Evolutionary conservation across 441 rosid species (phyloP).

Genomic region (Erodium texanum): DNA sequence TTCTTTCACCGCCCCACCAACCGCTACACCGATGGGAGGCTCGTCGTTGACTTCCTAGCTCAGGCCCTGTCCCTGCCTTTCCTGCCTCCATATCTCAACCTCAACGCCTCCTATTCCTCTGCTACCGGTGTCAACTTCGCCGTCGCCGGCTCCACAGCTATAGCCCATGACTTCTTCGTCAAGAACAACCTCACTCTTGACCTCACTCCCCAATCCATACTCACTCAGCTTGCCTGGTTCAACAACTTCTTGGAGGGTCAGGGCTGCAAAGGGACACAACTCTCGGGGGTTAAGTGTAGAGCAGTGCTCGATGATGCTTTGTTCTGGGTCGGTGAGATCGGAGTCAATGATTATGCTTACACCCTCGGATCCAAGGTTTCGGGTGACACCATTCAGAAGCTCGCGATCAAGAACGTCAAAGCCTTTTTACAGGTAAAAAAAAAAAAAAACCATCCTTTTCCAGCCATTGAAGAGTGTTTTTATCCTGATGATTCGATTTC

Average conservation of each 20-base stretch:
- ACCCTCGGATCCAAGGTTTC: slow-evolving; percentile 47
- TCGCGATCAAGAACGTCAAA: slow-evolving; percentile 35
- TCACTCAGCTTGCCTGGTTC: slow-evolving; percentile 70
- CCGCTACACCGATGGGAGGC: slow-evolving; percentile 87
- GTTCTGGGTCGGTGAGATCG: slow-evolving; percentile 90
- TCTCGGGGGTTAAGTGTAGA: slow-evolving; percentile 26
- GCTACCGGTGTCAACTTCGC: slow-evolving; percentile 58
- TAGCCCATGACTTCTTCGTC: slow-evolving; percentile 61
- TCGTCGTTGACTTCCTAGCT: slow-evolving; percentile 75
- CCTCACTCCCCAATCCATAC: slow-evolving; percentile 62
- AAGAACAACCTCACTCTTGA: slow-evolving; percentile 63
- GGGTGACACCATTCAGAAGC: slow-evolving; percentile 37
- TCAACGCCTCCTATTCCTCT: slow-evolving; percentile 7
- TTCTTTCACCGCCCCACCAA: slow-evolving; percentile 71
- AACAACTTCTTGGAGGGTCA: slow-evolving; percentile 36
- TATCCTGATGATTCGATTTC: neutral
- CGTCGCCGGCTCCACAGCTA: slow-evolving; percentile 58
- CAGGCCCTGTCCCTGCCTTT: slow-evolving; percentile 53
- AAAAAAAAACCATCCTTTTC: no score
- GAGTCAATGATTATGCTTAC: slow-evolving; percentile 83
- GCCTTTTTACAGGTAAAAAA: slow-evolving; percentile 44
- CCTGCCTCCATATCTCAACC: slow-evolving; percentile 54
- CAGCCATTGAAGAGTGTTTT: no score
- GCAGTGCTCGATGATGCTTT: slow-evolving; percentile 38
- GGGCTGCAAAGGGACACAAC: slow-evolving; percentile 32